Base-by-base conservation (phyloP, 805 yeast species). In the Suhomyces faveliae region DNA sequence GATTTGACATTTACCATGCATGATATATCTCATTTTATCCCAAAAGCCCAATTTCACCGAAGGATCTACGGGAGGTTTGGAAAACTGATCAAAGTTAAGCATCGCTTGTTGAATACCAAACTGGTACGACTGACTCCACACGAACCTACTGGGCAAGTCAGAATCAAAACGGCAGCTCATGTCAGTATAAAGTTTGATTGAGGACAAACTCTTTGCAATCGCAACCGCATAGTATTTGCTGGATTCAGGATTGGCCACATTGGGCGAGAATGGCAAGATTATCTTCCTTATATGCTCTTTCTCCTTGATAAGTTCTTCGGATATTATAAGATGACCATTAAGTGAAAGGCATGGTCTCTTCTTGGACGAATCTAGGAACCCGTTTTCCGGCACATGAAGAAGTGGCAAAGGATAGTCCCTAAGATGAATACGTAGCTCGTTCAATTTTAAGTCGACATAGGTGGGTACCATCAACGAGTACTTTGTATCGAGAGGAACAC, bases 31-130 rank as follows among this genome's bases (percentile, higher is more conserved):
- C 22, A 89, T 66, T 62, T 90, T 92, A 65, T 91, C 98, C 98
- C 98, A 91, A 55, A 90, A 84, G 0, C 98, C 98, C 11, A 89
- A 68, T 55, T 85, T 86, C 3, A 81, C 78, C 1, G 96, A 88
- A 0, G 91, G 91, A 62, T 91, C 98, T 12, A 87, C 68, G 0
- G 95, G 96, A 0, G 96, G 96, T 62, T 92, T 91, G 1, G 95
- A 83, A 60, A 91, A 88, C 40, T 85, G 83, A 57, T 90, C 96
- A 50, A 91, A 77, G 47, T 81, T 85, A 47, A 82, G 69, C 83
- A 87, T 85, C 1, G 84, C 74, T 54, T 89, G 91, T 54, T 89
- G 89, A 24, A 91, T 78, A 1, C 90, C 91, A 13, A 96, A 90
- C 55, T 85, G 89, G 55, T 86, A 84, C 0, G 92, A 85, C 25